phyloP scores from a whole-genome alignment of 805 yeast genomes.

The Saccharomycopsis sp. region DNA sequence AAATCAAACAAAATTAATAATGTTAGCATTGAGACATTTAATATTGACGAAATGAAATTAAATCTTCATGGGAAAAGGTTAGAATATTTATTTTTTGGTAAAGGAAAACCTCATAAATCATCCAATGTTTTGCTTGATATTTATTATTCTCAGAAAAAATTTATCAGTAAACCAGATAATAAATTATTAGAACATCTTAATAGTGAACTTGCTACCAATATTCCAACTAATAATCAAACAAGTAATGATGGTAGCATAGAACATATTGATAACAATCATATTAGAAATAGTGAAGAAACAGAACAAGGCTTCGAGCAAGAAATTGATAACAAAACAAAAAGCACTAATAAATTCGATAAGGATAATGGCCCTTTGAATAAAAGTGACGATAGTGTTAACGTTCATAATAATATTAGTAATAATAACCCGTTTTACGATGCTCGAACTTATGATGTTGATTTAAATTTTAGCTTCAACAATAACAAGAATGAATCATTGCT shows the following conservation, averaged over 20 bases:
- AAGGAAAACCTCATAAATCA: conserved; percentile 26
- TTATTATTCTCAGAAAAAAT: conserved; percentile 23
- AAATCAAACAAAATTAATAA: conserved; percentile 23
- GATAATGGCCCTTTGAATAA: not conserved
- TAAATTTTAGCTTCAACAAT: no score
- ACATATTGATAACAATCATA: no score
- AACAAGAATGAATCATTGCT: no score
- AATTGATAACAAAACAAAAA: not conserved
- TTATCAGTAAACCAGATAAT: conserved; percentile 3
- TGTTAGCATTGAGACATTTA: conserved; percentile 26
- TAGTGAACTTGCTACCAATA: conserved; percentile 1
- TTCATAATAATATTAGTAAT: no score
- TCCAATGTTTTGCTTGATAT: conserved; percentile 30
- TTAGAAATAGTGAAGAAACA: no score
- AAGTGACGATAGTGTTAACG: no score
- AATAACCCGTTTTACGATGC: no score
- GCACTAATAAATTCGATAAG: no score
- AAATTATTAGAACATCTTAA: conserved; percentile 1
- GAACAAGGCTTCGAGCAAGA: not conserved
- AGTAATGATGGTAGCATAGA: not conserved
- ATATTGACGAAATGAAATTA: conserved; percentile 24
- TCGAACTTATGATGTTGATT: no score
- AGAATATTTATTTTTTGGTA: conserved; percentile 25
- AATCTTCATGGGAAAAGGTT: conserved; percentile 25
- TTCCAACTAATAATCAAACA: no score